Base-by-base conservation (phyloP, 257 asterid genomes). In the Eustoma russellianum region DNA sequence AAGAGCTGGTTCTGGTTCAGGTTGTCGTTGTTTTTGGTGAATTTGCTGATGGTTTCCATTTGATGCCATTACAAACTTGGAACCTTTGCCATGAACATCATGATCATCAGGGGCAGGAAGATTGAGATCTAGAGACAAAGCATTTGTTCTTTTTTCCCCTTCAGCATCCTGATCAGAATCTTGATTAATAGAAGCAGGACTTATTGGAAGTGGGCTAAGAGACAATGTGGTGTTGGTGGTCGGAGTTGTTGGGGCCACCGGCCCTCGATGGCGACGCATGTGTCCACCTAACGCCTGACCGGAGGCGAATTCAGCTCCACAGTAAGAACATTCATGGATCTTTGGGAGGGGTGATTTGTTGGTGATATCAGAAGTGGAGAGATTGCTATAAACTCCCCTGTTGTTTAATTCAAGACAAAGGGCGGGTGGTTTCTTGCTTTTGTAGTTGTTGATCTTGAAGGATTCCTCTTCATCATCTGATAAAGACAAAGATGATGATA, bases 21-120 rank as follows among this genome's bases (percentile, higher is more conserved):
- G 58, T 55, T 54, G n/a, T n/a, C n/a, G n/a, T n/a, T 46, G 41
- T 43, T 43, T n/a, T n/a, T 72, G 69, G n/a, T 65, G 66, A 43
- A 60, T 50, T 13, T 60, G 67, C 45, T 66, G 70, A 44, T 59
- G 58, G n/a, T n/a, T n/a, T n/a, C n/a, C n/a, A n/a, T n/a, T n/a
- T n/a, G n/a, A n/a, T n/a, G n/a, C n/a, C n/a, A n/a, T n/a, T n/a
- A n/a, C n/a, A n/a, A n/a, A n/a, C 57, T 60, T 70, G 30, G 63
- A 44, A 13, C 52, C 60, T 33, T 52, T 46, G 33, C 41, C 66
- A 33, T 65, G 72, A 61, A 82, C 83, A 41, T 77, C 84, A 61
- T 85, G 83, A 41, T 77, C 84, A 35, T 67, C 82, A 5, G 84
- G 86, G 10, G 83, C 85, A 18, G 91, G 86, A 57, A 81, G 83